Evolutionary conservation across 2,329 filamentous ascomycete species (phyloP).

Genomic region (Fusarium drepaniforme): DNA sequence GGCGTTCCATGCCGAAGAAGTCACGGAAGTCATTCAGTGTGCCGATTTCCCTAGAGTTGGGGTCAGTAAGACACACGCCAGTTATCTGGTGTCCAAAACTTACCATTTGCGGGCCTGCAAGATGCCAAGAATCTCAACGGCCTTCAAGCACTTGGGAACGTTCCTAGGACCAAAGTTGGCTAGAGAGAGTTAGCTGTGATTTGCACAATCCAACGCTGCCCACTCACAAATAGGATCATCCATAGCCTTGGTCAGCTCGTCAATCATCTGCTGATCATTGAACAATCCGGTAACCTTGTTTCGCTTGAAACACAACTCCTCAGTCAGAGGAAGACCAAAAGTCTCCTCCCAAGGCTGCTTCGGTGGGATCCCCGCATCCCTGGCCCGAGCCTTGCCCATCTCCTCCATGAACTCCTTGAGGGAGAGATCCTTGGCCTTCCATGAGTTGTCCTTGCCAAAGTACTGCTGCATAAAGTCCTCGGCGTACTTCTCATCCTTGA

Average conservation of each 20-base stretch:
- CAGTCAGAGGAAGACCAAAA: background rate
- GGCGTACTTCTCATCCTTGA: constrained; percentile 48
- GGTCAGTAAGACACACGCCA: background rate
- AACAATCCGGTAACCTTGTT: constrained; percentile 24
- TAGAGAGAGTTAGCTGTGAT: background rate
- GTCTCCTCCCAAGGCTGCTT: background rate
- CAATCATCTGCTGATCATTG: constrained; percentile 24
- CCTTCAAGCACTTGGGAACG: constrained; percentile 66
- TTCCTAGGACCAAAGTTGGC: constrained; percentile 63
- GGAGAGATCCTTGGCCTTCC: constrained; percentile 11
- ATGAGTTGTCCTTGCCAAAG: constrained; percentile 15
- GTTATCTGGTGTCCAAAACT: background rate
- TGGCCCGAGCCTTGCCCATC: background rate
- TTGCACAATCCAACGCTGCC: background rate
- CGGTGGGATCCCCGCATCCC: background rate
- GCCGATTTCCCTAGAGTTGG: constrained; percentile 58
- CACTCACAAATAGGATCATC: constrained; percentile 58
- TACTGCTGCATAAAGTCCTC: constrained; percentile 38
- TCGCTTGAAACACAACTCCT: constrained; percentile 7
- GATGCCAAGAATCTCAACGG: constrained; percentile 71
- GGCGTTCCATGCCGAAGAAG: constrained; percentile 68
- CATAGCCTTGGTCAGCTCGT: constrained; percentile 57
- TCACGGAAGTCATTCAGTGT: constrained; percentile 74
- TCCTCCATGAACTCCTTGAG: background rate
- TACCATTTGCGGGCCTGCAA: constrained; percentile 66